Percentiles rank a stretch among this genome's conserved stretches.
Evolutionary conservation across 2,329 filamentous ascomycete genomes (phyloP).

Genomic region (Pestalotiopsis sp.): DNA sequence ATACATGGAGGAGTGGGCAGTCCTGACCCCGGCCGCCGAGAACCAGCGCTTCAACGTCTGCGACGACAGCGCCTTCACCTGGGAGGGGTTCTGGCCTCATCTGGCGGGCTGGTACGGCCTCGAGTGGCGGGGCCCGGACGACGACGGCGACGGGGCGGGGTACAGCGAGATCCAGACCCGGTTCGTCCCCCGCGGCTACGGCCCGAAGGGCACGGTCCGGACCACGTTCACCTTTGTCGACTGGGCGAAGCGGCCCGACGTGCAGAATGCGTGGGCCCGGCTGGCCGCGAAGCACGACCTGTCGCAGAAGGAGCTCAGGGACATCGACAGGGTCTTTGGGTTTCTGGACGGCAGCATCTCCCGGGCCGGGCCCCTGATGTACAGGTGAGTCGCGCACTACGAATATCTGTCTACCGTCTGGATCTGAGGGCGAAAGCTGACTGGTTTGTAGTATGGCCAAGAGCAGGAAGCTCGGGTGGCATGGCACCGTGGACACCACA

Average conservation of each 20-base stretch:
- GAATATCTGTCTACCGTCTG: not conserved
- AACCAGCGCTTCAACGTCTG: slow-evolving; percentile 51
- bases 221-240: slow-evolving; percentile 41
- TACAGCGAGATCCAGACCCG: slow-evolving; percentile 14
- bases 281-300: slow-evolving; percentile 42
- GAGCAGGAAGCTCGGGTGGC: slow-evolving; percentile 32
- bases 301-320: slow-evolving; percentile 39
- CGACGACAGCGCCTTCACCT: slow-evolving; percentile 46
- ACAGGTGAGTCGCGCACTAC: not conserved
- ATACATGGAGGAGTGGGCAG: slow-evolving; percentile 51
- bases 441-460: slow-evolving; percentile 29
- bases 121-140: slow-evolving; percentile 32
- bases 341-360: slow-evolving; percentile 39
- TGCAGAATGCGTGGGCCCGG: slow-evolving; percentile 46
- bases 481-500: slow-evolving; percentile 33
- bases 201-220: slow-evolving; percentile 38
- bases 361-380: not conserved
- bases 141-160: slow-evolving; percentile 12
- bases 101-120: slow-evolving; percentile 46
- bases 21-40: slow-evolving; percentile 38
- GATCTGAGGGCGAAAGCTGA: slow-evolving; percentile 23
- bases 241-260: slow-evolving; percentile 46
- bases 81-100: slow-evolving; percentile 49
- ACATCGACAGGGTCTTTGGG: slow-evolving; percentile 45
- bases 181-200: slow-evolving; percentile 37